These are phyloP conservation scores for Sphagnum contortum DNA, from an alignment of 225 moss, liverwort and hornwort genomes.

Conservation along the genomic window DNA sequence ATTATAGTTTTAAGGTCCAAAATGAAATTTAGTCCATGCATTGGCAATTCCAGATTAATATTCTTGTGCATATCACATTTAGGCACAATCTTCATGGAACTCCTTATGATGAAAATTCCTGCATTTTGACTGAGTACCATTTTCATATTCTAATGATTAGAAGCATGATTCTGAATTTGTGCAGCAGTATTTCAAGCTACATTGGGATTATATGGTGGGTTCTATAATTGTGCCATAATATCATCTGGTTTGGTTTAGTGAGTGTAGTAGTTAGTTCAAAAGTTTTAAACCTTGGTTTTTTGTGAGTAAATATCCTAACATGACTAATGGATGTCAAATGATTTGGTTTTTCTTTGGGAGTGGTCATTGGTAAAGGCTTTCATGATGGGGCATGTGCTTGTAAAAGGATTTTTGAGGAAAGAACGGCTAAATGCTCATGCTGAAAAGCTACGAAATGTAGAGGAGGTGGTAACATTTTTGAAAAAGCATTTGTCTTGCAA, in stretches of 20 bases:
- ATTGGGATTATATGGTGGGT: not conserved
- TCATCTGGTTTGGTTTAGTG: not conserved
- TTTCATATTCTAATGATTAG: not conserved
- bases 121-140: not conserved
- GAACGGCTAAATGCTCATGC: not conserved
- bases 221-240: not conserved
- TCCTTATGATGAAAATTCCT: not conserved
- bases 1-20: not conserved
- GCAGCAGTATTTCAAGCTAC: not conserved
- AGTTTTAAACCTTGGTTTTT: not conserved
- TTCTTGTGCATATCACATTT: not conserved
- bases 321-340: not conserved
- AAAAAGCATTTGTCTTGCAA: too few relatives aligned
- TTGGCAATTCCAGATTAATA: not conserved
- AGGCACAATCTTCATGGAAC: not conserved
- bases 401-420: not conserved
- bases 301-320: not conserved
- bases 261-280: not conserved
- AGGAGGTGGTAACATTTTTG: not conserved
- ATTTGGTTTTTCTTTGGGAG: not conserved
- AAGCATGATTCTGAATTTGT: conserved; percentile 1
- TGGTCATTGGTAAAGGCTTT: not conserved
- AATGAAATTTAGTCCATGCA: conserved; percentile 1
- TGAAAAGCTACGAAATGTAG: not conserved
- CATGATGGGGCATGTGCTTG: not conserved